Percentiles rank a stretch among this genome's conserved stretches.
phyloP scores from a whole-genome alignment of 306 rosid genomes.

The Oemleria cerasiformis region DNA sequence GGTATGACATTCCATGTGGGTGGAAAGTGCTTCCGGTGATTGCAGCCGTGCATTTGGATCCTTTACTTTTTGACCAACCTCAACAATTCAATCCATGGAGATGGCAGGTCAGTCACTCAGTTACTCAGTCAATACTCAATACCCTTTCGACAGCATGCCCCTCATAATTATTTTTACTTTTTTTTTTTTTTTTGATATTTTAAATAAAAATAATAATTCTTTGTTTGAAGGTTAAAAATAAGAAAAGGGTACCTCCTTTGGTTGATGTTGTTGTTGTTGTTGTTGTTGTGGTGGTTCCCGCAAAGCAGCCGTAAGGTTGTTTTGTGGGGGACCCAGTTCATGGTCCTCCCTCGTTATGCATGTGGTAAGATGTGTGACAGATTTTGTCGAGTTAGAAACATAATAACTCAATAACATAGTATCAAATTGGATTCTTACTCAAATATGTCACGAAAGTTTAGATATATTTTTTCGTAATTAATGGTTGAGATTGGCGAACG shows the following conservation, averaged over 20 bases:
- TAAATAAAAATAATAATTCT: background rate
- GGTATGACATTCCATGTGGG: slow-evolving; percentile 98
- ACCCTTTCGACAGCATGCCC: slow-evolving; percentile 35
- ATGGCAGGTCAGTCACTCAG: slow-evolving; percentile 76
- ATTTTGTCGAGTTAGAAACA: background rate
- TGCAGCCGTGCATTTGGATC: slow-evolving; percentile 93
- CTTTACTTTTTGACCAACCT: slow-evolving; percentile 90
- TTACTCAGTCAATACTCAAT: background rate
- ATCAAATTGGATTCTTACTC: too few relatives aligned
- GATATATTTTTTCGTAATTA: too few relatives aligned
- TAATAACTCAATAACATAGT: too few relatives aligned
- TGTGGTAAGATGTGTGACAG: background rate
- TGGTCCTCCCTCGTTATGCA: background rate
- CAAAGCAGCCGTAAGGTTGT: slow-evolving; percentile 33
- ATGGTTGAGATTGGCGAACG: too few relatives aligned
- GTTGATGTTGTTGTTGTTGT: slow-evolving; percentile 25
- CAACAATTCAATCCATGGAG: slow-evolving; percentile 97
- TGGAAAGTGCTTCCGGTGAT: slow-evolving; percentile 99
- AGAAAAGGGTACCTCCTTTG: slow-evolving; percentile 26
- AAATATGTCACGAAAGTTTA: too few relatives aligned
- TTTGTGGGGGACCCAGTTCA: slow-evolving; percentile 24
- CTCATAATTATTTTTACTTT: slow-evolving; percentile 29
- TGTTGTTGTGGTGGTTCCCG: slow-evolving; percentile 43
- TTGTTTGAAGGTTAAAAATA: background rate
- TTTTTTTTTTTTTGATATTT: background rate